Conservation (phyloP, 805 yeast species). For the Sugiyamaella smithiae region DNA sequence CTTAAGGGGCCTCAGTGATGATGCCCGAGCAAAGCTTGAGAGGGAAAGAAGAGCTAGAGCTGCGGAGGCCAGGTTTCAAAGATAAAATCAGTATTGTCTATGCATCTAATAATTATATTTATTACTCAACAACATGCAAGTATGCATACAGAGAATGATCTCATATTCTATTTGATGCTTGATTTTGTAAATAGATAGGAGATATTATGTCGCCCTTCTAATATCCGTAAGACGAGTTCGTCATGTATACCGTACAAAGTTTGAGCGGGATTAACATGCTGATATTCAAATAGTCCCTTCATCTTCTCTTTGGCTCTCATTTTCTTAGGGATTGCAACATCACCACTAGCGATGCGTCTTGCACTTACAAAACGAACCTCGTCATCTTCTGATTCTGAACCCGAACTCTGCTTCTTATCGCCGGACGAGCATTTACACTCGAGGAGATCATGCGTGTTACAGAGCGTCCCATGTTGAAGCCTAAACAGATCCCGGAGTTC, state of each 20-base stretch:
- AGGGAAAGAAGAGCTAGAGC: slow-evolving; percentile 96
- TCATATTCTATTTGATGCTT: slow-evolving; percentile 27
- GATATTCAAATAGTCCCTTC: slow-evolving; percentile 58
- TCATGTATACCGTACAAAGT: slow-evolving; percentile 9
- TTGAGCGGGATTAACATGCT: slow-evolving; percentile 55
- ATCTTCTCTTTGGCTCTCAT: slow-evolving; percentile 46
- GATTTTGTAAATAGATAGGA: slow-evolving; percentile 44
- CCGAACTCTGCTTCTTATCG: slow-evolving; percentile 38
- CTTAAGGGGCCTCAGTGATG: slow-evolving; percentile 58
- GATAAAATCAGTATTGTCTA: too few species aligned
- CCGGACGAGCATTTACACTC: slow-evolving; percentile 49
- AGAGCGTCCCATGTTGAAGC: slow-evolving; percentile 36
- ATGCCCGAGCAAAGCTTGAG: slow-evolving; percentile 74
- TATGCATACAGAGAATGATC: too few species aligned
- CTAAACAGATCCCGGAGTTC: slow-evolving; percentile 78
- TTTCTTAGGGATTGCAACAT: slow-evolving; percentile 22
- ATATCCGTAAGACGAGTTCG: slow-evolving; percentile 23
- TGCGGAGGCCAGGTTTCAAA: slow-evolving; percentile 78
- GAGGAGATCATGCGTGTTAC: slow-evolving; percentile 36
- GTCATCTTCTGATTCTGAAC: not conserved
- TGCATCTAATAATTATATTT: not conserved
- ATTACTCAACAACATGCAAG: not conserved
- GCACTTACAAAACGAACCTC: slow-evolving; percentile 55
- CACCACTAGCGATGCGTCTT: slow-evolving; percentile 37
- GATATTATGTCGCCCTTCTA: slow-evolving; percentile 27